phyloP scores from a whole-genome alignment of 2,329 filamentous ascomycete genomes.

The Pseudopithomyces maydicus region DNA sequence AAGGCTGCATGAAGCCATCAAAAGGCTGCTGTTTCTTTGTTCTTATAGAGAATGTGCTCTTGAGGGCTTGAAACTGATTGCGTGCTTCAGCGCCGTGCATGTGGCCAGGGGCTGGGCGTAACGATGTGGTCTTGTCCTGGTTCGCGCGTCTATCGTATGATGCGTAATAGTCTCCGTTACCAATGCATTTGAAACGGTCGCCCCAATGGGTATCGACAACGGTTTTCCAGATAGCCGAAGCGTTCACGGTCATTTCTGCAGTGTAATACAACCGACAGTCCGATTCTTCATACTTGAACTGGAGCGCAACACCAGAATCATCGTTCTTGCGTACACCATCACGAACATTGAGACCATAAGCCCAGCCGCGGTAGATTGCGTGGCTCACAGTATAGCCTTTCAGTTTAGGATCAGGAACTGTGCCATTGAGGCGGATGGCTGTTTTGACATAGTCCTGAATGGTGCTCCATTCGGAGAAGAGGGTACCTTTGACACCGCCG shows the following conservation, averaged over 20 bases:
- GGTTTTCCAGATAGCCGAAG: slow-evolving; percentile 44
- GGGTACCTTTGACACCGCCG: slow-evolving; percentile 58
- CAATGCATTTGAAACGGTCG: slow-evolving; percentile 37
- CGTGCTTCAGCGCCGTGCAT: slow-evolving; percentile 21
- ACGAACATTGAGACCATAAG: slow-evolving; percentile 38
- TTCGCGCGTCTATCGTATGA: neutral
- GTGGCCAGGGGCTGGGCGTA: slow-evolving; percentile 24
- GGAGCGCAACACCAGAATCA: slow-evolving; percentile 37
- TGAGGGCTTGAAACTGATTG: slow-evolving; percentile 29
- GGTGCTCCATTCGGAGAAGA: slow-evolving; percentile 41
- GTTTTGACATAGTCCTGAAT: slow-evolving; percentile 33
- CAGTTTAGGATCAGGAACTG: slow-evolving; percentile 33
- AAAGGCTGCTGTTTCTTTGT: slow-evolving; percentile 33
- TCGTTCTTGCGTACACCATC: slow-evolving; percentile 43
- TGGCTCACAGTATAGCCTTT: slow-evolving; percentile 32
- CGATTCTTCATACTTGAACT: slow-evolving; percentile 47
- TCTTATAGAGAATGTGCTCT: slow-evolving; percentile 33
- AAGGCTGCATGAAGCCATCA: slow-evolving; percentile 45
- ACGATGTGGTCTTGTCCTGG: slow-evolving; percentile 26
- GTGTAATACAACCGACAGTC: slow-evolving; percentile 49
- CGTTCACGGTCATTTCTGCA: slow-evolving; percentile 48
- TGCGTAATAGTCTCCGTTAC: slow-evolving; percentile 24
- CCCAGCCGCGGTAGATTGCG: slow-evolving; percentile 20
- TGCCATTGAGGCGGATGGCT: slow-evolving; percentile 25
- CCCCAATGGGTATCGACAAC: slow-evolving; percentile 45